Percentiles rank a stretch among this genome's conserved stretches.
These are phyloP conservation scores for Vigna mungo DNA, from an alignment of 306 rosid genomes.

Conservation along the genomic window DNA sequence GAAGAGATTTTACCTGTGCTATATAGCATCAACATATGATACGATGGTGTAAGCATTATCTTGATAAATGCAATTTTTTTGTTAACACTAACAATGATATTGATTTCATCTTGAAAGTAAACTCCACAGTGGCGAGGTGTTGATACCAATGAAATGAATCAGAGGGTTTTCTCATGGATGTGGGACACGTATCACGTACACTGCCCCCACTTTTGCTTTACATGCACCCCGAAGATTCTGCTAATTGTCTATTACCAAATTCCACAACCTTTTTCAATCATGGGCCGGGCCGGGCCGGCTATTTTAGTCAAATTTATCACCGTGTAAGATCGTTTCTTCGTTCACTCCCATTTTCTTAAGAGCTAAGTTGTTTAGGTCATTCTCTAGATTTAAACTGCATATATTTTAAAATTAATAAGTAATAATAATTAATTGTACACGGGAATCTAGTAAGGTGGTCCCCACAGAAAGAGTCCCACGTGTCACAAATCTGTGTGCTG, in stretches of 20 bases:
- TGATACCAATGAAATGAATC: too few species aligned
- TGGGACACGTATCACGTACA: constrained; percentile 31
- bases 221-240: constrained; percentile 32
- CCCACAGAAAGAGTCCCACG: constrained; percentile 37
- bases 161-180: neutral
- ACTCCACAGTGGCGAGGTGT: neutral
- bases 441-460: neutral
- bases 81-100: neutral
- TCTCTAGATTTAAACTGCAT: neutral
- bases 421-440: neutral
- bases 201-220: constrained; percentile 22
- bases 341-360: constrained; percentile 38
- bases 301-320: neutral
- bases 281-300: neutral
- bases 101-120: neutral
- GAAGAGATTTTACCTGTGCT: too few species aligned
- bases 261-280: constrained; percentile 26
- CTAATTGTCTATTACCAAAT: constrained; percentile 1
- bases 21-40: too few species aligned
- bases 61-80: neutral
- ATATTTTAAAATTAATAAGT: neutral
- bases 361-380: constrained; percentile 36
- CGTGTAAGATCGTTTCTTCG: neutral
- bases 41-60: neutral
- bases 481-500: constrained; percentile 37